Evolutionary conservation across 2,329 filamentous ascomycete genomes (phyloP).

Genomic region (Neoscytalidium dimidiatum): DNA sequence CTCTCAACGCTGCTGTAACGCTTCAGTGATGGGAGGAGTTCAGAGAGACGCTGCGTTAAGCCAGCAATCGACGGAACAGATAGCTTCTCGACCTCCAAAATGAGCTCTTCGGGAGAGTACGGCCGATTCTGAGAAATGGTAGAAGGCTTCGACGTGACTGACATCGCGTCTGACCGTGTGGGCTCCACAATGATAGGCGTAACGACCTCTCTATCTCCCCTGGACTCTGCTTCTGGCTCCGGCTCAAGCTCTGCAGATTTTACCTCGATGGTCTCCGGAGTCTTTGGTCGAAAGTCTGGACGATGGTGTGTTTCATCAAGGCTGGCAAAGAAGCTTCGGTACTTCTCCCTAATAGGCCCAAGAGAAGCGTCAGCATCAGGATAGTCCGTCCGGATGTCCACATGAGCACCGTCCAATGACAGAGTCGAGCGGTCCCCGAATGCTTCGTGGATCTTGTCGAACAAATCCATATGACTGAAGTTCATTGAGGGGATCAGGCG

Average conservation of each 20-base stretch:
- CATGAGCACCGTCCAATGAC: constrained; percentile 11
- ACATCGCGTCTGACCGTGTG: constrained; percentile 17
- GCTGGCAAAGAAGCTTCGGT: constrained; percentile 47
- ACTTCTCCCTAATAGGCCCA: constrained; percentile 45
- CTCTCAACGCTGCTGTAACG: constrained; percentile 41
- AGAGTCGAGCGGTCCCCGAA: constrained; percentile 34
- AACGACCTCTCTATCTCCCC: not conserved
- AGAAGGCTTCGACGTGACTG: constrained; percentile 13
- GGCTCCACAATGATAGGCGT: constrained; percentile 1
- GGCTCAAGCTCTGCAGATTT: not conserved
- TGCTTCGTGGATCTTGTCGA: constrained; percentile 48
- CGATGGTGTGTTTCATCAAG: constrained; percentile 35
- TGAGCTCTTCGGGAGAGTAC: constrained; percentile 44
- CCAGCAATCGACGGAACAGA: constrained; percentile 49
- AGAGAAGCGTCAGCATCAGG: constrained; percentile 22
- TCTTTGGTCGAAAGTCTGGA: constrained; percentile 13
- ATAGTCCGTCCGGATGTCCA: constrained; percentile 24
- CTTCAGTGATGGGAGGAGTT: constrained; percentile 46
- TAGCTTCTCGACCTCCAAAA: constrained; percentile 48
- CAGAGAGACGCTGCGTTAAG: constrained; percentile 48
- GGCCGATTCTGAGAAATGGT: constrained; percentile 25
- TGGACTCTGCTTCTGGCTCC: not conserved
- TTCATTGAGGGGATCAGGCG: constrained; percentile 49
- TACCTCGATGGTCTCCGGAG: constrained; percentile 2
- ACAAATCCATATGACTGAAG: constrained; percentile 50